phyloP scores from a whole-genome alignment of 805 yeast genomes.

The Ogataea henricii region DNA sequence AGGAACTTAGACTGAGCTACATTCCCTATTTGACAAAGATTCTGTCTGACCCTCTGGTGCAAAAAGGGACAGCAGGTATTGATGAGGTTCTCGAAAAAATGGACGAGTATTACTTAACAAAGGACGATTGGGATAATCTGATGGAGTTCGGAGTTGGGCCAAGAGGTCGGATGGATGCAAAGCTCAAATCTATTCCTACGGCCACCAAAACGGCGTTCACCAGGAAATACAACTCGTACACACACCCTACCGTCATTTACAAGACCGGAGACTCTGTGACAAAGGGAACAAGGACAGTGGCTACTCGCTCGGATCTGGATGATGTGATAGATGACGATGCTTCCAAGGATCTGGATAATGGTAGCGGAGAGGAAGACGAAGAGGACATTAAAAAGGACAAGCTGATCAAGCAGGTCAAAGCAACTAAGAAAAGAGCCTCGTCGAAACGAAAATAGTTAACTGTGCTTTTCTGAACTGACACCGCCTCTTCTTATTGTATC shows the following conservation, averaged over 20 bases:
- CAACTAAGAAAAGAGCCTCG: constrained; percentile 17
- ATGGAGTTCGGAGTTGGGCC: constrained; percentile 81
- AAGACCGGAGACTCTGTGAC: constrained; percentile 66
- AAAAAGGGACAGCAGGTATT: constrained; percentile 63
- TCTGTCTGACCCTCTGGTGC: constrained; percentile 59
- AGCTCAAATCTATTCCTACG: constrained; percentile 67
- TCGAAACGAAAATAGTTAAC: constrained; percentile 11
- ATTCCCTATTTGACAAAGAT: constrained; percentile 62
- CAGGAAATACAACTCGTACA: constrained; percentile 68
- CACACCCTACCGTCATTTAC: constrained; percentile 86
- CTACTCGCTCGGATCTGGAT: constrained; percentile 59
- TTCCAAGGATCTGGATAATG: constrained; percentile 44
- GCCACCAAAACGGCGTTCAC: constrained; percentile 86
- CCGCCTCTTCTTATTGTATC: constrained; percentile 1
- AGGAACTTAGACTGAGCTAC: constrained; percentile 75
- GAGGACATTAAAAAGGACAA: constrained; percentile 64
- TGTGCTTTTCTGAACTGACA: not conserved
- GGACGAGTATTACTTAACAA: constrained; percentile 85
- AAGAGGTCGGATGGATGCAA: constrained; percentile 40
- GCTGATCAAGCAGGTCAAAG: constrained; percentile 56
- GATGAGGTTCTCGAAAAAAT: constrained; percentile 63
- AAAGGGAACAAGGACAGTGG: constrained; percentile 32
- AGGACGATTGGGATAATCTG: constrained; percentile 89
- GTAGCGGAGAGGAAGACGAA: constrained; percentile 43
- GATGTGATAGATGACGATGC: constrained; percentile 67